Base-by-base conservation (phyloP, 768 basidiomycete species). In the Trametes coccinea region DNA sequence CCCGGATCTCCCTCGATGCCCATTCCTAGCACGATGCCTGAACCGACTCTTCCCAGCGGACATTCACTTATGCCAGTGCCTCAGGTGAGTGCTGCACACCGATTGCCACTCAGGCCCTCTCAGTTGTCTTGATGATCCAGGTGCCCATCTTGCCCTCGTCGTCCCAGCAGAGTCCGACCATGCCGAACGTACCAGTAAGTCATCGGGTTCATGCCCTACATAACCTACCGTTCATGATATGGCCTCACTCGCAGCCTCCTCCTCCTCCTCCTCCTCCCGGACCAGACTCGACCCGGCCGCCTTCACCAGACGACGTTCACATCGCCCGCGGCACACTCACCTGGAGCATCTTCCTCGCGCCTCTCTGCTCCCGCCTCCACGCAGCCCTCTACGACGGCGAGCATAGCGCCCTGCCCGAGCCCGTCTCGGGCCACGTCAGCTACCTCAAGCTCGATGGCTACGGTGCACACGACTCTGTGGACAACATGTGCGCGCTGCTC, bases 401-500 rank as follows among this genome's bases (percentile, higher is more conserved):
- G 39, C 43, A 49, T 40, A 50, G 30, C 7, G 22, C 34, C 37
- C 53, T 61, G 3, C 60, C 60, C 3, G 33, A 40, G 3, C 33
- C 48, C 2, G 50, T 54, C 13, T 34, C 48, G 9, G 54, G 54
- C 11, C 33, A 46, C 49, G 47, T 61, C 40, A 33, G 41, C 41
- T 56, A 56, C 27, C 54, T 61, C 22, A 56, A 50, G 48, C 54
- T 61, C 22, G 54, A 61, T 22, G 60, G 54, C 7, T 56, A 51
- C 54, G 41, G 54, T 22, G 31, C 54, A 22, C 60, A 54, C 41
- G 37, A 56, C 43, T 56, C 54, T 7, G 43, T 52, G 17, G 60
- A 61, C 31, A 51, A 52, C 49, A 61, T 61, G 60, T 61, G 60
- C 43, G 53, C 53, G n/a, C 40, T 61, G 17, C 14, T 52, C 17